Evolutionary conservation across 2,329 filamentous ascomycete species (phyloP), one percentile per base, ranked within the genome.

Genomic region (Amesomyces nigricolor): DNA sequence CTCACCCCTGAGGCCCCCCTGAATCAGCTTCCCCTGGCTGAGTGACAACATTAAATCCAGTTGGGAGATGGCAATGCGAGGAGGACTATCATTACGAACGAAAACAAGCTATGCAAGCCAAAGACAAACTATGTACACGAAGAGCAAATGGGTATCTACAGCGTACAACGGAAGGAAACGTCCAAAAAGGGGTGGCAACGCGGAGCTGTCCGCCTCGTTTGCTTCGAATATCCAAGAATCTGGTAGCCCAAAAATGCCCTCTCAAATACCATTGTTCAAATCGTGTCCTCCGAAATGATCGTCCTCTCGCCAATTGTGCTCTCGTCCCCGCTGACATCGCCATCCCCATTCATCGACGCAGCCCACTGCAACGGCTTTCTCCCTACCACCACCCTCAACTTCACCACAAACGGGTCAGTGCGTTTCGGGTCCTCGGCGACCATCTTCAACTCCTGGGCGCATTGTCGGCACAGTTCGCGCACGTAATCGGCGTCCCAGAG

Each of bases 401-500:
- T 79, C 54, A 78, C 63, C 7, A 73, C 67, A 40, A 81, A 73
- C 0, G 70, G 68, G 51, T 73, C 73, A 6, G 67, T 69, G 53
- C 71, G 72, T 37, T 70, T 68, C 0, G 75, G 70, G 51, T 78
- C 72, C 48, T 76, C 75, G 30, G 79, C 77, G 22, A 79, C 66
- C 16, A 67, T 63, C 56, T 75, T 77, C 63, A 81, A 67, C 58
- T 81, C 78, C 54, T 72, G 66, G 2, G 75, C 76, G 5, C 76
- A 72, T 49, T 70, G 62, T 52, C 77, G 74, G 62, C 78, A 80
- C 22, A 73, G 69, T 29, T 67, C 66, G 46, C 76, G 74, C 55
- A 78, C 78, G 35, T 74, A 68, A 1, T 78, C 72, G 0, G 76
- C 67, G 19, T 76, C 73, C 78, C 79, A 82, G 7, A 70, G 76